Evolutionary conservation across 1,284 basidiomycete species (phyloP).

Genomic region (Somion occarium): DNA sequence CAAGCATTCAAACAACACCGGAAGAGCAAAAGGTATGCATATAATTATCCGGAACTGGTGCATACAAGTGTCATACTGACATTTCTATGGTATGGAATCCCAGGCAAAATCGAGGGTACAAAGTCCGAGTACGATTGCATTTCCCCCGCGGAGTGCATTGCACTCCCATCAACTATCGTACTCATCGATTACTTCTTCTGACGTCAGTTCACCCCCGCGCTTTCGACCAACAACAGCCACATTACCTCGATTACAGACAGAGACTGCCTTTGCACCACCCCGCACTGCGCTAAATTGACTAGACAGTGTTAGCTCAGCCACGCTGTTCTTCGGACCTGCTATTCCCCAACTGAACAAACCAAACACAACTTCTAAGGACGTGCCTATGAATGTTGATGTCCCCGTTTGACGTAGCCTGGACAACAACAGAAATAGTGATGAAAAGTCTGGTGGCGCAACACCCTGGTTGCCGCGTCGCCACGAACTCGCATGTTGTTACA

Average conservation of each 20-base stretch:
- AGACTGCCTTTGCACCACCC: conserved; percentile 22
- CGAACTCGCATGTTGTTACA: conserved; percentile 18
- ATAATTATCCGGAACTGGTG: neutral
- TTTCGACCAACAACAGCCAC: conserved; percentile 18
- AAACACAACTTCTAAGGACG: conserved; percentile 13
- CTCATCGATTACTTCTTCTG: conserved; percentile 23
- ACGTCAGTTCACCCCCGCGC: conserved; percentile 25
- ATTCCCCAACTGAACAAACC: conserved; percentile 32
- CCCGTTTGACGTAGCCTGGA: conserved; percentile 18
- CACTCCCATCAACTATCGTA: conserved; percentile 21
- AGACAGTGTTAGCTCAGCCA: conserved; percentile 48
- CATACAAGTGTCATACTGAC: too few relatives aligned
- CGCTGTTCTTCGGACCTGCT: conserved; percentile 68
- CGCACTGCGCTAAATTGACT: conserved; percentile 30
- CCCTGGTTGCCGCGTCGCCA: conserved; percentile 11
- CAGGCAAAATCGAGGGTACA: too few relatives aligned
- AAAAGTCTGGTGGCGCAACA: conserved; percentile 23
- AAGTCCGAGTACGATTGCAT: conserved; percentile 20
- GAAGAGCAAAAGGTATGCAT: conserved; percentile 12
- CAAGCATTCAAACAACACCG: conserved; percentile 38
- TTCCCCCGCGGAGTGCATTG: conserved; percentile 19
- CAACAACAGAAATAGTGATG: conserved; percentile 56
- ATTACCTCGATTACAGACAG: conserved; percentile 23
- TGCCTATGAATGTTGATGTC: conserved; percentile 4
- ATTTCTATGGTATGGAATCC: too few relatives aligned